Evolutionary conservation across 2,329 filamentous ascomycete genomes (phyloP), one percentile per base, ranked within the genome.

Genomic region (Colletotrichum endophyticum): DNA sequence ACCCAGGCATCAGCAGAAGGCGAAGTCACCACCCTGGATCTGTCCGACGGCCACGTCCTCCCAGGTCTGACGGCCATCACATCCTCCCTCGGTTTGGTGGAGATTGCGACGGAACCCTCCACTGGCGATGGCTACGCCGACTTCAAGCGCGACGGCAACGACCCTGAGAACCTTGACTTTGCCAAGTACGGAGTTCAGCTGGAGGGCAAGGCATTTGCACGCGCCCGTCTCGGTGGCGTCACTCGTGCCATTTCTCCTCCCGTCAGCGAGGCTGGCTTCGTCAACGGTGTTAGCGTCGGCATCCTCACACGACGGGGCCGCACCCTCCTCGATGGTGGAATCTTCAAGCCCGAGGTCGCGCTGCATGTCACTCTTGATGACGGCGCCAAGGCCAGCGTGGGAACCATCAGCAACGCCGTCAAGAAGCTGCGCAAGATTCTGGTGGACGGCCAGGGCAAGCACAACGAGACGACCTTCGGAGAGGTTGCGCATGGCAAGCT

Each of bases 51-150:
- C 4, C 82, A 90, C 76, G 79, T 90, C 44, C 84, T 87, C 9
- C 87, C 89, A 4, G 86, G 89, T 1, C 80, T 91, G 36, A 90
- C 87, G n/a, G 86, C 88, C 4, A 83, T 91, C 39, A 86, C 88
- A 6, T 83, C 84, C 7, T 79, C 81, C 9, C 84, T 92, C 3
- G 90, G 90, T 2, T 82, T 91, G 6, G 81, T 83, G 13, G 90
- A 91, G 78, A 91, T 91, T 56, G 79, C 82, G 25, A 82, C 81
- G 2, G 87, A 89, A 67, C 77, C 79, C 2, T 82, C 81, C 27
- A 90, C 90, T 0, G 83, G 86, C 4, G 89, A 92, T 78, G 90
- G 90, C 16, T 73, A 77, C 6, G 82, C 84, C 12, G 82, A 82
- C 22, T 79, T 84, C 16, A 76, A 78, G 27, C 71, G 78, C 39